Evolutionary conservation across 2,329 filamentous ascomycete species (phyloP), one percentile per base, ranked within the genome.

Genomic region (Cordyceps pruinosa): DNA sequence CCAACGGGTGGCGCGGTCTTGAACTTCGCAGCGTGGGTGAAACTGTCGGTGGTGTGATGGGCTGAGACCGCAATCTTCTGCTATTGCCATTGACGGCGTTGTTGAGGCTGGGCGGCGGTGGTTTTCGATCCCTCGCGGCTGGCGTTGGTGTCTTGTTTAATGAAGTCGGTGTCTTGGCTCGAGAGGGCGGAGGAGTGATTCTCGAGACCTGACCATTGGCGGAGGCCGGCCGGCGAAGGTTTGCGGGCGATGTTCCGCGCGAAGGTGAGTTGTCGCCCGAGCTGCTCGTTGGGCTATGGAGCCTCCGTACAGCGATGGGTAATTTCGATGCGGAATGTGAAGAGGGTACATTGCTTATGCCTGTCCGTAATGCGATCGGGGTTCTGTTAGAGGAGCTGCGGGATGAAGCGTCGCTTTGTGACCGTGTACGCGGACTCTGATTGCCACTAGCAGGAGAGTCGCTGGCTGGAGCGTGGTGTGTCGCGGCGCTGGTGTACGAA

Each of bases 1-100:
- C 90, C 23, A 95, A 85, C 9, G 88, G 86, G 66, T 90, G 86
- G 52, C 90, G 80, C n/a, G 89, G 89, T 42, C 89, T 80, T 42
- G 90, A 94, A 66, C 89, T 94, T 66, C 90, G 83, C 49, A 96
- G 74, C 10, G 87, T 84, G 4, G 90, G 90, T 1, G 91, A 95
- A 34, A 86, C 79, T 67, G 89, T 90, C 0, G 88, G 83, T 19
- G 79, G 77, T 44, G 88, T 56, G 83, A 34, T 83, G 62, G 94
- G 88, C 68, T 88, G 89, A 39, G 89, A 88, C 63, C 87, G 85
- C 13, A 94, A 77, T 51, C 82, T 79, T 53, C 83, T 79, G 45
- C 77, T 73, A 64, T 78, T 84, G 64, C 77, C 82, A 60, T 76
- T 80, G 26, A 77, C 25, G 21, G 45, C 69, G 25, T 75, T 76